phyloP scores from a whole-genome alignment of 2,329 filamentous ascomycete genomes.

The Pseudopyrenochaeta lycopersici region DNA sequence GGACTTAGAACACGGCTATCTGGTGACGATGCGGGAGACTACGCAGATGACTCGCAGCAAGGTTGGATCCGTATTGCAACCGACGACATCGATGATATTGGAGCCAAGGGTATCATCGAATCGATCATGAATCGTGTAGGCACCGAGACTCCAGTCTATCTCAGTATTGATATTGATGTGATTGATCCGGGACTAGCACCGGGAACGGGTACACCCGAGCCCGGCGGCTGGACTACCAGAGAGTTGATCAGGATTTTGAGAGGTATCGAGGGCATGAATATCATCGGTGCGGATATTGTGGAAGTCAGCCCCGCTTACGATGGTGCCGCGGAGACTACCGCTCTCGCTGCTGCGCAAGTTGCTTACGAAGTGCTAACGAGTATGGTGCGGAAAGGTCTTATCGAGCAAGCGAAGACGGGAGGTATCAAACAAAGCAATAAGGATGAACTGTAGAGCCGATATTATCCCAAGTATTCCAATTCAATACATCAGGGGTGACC shows the following conservation, averaged over 20 bases:
- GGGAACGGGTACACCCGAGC: slow-evolving; percentile 87
- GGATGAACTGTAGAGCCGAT: slow-evolving; percentile 34
- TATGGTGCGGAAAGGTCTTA: slow-evolving; percentile 68
- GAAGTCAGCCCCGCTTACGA: slow-evolving; percentile 90
- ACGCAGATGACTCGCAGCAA: slow-evolving; percentile 74
- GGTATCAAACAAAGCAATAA: slow-evolving; percentile 22
- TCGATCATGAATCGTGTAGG: slow-evolving; percentile 77
- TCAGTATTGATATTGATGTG: slow-evolving; percentile 83
- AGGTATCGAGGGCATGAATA: slow-evolving; percentile 81
- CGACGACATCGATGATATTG: slow-evolving; percentile 87
- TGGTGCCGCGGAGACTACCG: slow-evolving; percentile 79
- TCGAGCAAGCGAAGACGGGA: slow-evolving; percentile 47
- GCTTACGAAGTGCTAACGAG: slow-evolving; percentile 86
- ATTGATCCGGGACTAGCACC: slow-evolving; percentile 77
- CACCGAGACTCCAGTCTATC: slow-evolving; percentile 78
- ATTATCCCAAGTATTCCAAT: too few relatives aligned
- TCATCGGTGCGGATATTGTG: slow-evolving; percentile 90
- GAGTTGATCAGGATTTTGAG: slow-evolving; percentile 86
- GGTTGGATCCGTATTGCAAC: slow-evolving; percentile 83
- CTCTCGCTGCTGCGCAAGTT: slow-evolving; percentile 83
- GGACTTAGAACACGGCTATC: slow-evolving; percentile 81
- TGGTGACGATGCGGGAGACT: slow-evolving; percentile 71
- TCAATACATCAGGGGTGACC: too few relatives aligned
- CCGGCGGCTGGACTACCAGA: slow-evolving; percentile 88
- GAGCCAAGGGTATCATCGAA: slow-evolving; percentile 73